Evolutionary conservation across 179 eudicot species (phyloP), one percentile per base, ranked within the genome.

Genomic region (Kewa caespitosa): DNA sequence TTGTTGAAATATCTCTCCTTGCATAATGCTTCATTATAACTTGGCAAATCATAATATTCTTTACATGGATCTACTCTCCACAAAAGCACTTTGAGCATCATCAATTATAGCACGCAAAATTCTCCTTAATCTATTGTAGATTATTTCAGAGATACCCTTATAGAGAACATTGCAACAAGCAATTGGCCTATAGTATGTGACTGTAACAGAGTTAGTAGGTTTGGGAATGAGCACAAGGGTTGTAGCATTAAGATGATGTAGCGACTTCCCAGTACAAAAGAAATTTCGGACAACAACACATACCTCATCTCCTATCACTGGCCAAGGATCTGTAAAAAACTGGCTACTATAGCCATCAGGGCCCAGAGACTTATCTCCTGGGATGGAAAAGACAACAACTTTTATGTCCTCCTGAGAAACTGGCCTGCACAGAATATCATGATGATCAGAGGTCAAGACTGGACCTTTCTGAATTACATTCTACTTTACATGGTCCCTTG

Each of bases 321-420:
- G 12, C 76, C 76, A 73, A 3, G 37, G 1, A 11, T 73, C 59
- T 13, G 38, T 73, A 22, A 57, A 36, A 23, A 60, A 59, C 5
- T 31, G 20, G 10, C 52, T 32, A 14, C 27, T 23, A 27, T 31
- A 73, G 6, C 67, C 67, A 38, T 73, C 67, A 0, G 76, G 67
- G 50, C 76, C 54, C 25, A 67, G 76, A n/a, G 67, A 50, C 17
- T 73, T 73, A 10, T 27, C 34, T 8, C 43, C 37, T 15, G 52
- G 64, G 34, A 57, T 36, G n/a, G 5, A 11, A 4, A 37, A 59
- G 1, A 73, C 48, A 0, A 41, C 2, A 0, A 41, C n/a, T n/a
- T n/a, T 41, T 15, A 8, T n/a, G n/a, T n/a, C n/a, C n/a, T n/a
- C n/a, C n/a, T n/a, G n/a, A n/a, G n/a, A n/a, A n/a, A n/a, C n/a